Conservation (phyloP, 2,329 filamentous ascomycete species). For the Neofusicoccum laricinum region DNA sequence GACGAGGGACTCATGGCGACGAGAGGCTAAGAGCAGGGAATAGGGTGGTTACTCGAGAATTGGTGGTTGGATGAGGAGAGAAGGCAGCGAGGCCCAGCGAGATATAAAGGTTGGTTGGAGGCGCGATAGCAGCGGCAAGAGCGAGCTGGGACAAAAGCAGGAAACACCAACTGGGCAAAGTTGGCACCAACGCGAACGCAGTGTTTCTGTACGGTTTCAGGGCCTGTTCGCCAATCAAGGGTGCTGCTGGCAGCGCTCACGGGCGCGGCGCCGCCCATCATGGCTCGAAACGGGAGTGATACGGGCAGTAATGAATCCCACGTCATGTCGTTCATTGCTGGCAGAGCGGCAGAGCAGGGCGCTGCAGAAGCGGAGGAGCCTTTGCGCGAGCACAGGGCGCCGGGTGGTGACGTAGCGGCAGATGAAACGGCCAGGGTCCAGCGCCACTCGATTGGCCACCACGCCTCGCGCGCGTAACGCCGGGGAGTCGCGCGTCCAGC, state of each 20-base stretch:
- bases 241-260: background rate
- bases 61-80: background rate
- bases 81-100: background rate
- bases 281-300: background rate
- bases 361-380: background rate
- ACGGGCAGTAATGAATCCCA: background rate
- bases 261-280: background rate
- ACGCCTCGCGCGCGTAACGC: conserved; percentile 7
- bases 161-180: conserved; percentile 3
- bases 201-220: background rate
- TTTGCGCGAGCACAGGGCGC: background rate
- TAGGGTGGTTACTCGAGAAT: background rate
- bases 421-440: conserved; percentile 7
- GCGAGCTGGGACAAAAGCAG: background rate
- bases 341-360: background rate
- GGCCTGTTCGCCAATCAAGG: background rate
- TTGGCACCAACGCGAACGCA: background rate
- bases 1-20: background rate
- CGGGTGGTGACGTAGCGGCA: conserved; percentile 10
- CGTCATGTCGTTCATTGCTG: background rate
- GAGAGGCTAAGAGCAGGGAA: background rate
- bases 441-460: background rate
- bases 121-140: conserved; percentile 4
- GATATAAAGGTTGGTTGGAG: conserved; percentile 5
- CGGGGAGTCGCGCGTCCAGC: background rate